Evolutionary conservation across 768 basidiomycete species (phyloP), one percentile per base, ranked within the genome.

Genomic region (Boletus edulis): DNA sequence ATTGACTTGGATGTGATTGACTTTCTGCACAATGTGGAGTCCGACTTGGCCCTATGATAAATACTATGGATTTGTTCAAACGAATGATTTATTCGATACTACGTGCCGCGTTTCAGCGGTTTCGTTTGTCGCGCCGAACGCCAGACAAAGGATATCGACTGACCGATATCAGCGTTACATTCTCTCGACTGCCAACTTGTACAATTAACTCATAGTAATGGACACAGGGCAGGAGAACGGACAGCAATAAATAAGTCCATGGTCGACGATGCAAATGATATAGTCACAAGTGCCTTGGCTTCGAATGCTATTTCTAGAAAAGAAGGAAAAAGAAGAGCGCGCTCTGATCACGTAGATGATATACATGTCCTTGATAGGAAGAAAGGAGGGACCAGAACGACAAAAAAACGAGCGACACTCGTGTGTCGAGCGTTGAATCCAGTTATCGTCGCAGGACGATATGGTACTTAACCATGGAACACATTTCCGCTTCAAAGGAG

Each of bases 231-330:
- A 22, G 9, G 29, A 17, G 12, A 12, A n/a, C 32, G 55, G 41
- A 14, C 18, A 39, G n/a, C 22, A 12, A 53, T 50, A 59, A 62
- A 52, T 51, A 60, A 49, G 58, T 60, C 58, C 57, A 37, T 63
- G 60, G 11, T 46, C 46, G 40, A 58, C 57, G 57, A 60, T 59
- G 43, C 43, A 29, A 39, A 46, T 56, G 58, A 44, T 38, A 49
- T 18, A 18, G 13, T 39, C 35, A 15, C 34, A 29, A 29, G 27
- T 29, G 27, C 45, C 13, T 46, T 52, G n/a, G 18, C 14, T 24
- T 56, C 29, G 42, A 42, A 54, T 34, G 56, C n/a, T 35, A 29
- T 8, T 29, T 51, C 49, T 57, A 46, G 35, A 37, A 37, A 37
- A 37, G 35, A 37, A 37, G 6, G 14, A 37, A 14, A 51, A 55